Percentiles rank a stretch among this genome's conserved stretches.
Evolutionary conservation across 306 rosid genomes (phyloP).

Genomic region (Morella rubra): DNA sequence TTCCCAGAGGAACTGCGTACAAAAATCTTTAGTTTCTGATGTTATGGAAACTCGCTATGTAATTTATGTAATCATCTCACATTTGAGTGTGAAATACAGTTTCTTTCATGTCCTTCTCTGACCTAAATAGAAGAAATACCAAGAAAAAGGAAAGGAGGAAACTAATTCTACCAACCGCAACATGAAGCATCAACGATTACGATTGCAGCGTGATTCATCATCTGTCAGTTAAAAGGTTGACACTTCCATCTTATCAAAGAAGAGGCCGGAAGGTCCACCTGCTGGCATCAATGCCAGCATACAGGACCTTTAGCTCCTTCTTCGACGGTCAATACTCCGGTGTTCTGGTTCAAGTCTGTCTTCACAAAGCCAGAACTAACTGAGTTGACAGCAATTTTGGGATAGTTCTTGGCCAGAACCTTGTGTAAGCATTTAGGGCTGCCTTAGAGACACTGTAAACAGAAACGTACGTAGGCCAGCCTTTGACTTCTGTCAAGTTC

Average conservation of each 20-base stretch:
- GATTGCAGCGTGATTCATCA: background rate
- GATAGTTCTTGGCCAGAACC: background rate
- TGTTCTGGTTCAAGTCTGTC: background rate
- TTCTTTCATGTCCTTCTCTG: too few relatives aligned
- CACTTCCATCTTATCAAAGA: background rate
- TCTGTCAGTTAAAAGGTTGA: background rate
- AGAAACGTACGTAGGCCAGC: background rate
- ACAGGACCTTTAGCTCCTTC: background rate
- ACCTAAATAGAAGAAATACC: background rate
- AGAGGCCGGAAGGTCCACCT: conserved; percentile 7
- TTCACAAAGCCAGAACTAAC: background rate
- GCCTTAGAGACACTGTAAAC: background rate
- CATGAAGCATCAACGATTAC: background rate
- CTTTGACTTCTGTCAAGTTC: background rate
- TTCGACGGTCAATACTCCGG: background rate
- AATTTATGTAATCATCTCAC: background rate
- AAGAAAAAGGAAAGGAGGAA: too few relatives aligned
- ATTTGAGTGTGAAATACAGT: background rate
- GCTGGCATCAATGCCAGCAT: conserved; percentile 1
- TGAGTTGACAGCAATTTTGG: background rate
- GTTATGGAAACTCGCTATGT: background rate
- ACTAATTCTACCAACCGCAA: too few relatives aligned
- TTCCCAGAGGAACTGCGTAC: background rate
- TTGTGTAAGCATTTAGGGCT: conserved; percentile 2
- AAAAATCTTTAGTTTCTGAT: background rate